These are phyloP conservation scores for Phoma sp. DNA, from an alignment of 2,329 filamentous ascomycete genomes.

Conservation along the genomic window DNA sequence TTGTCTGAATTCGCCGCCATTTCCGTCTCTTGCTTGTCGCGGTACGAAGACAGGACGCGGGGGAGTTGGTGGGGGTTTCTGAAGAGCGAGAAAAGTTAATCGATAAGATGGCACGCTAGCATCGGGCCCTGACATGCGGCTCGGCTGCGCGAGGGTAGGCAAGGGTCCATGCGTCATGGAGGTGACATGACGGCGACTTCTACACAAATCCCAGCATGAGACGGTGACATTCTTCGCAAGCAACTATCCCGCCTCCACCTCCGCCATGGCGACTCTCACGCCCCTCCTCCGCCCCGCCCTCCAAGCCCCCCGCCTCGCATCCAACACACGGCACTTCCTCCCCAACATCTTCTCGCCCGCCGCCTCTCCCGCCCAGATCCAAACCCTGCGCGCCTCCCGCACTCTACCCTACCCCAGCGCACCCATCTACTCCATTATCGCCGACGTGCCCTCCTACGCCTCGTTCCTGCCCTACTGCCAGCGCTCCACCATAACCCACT, in stretches of 20 bases:
- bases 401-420: slow-evolving; percentile 75
- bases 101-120: slow-evolving; percentile 14
- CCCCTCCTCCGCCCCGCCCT: slow-evolving; percentile 50
- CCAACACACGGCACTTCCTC: slow-evolving; percentile 48
- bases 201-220: slow-evolving; percentile 18
- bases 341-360: slow-evolving; percentile 54
- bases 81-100: slow-evolving; percentile 10
- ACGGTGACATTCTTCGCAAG: slow-evolving; percentile 16
- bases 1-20: slow-evolving; percentile 29
- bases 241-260: background rate
- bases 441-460: slow-evolving; percentile 81
- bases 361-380: slow-evolving; percentile 50
- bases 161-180: background rate
- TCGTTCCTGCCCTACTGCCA: slow-evolving; percentile 92
- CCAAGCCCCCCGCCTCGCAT: slow-evolving; percentile 21
- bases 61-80: background rate
- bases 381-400: slow-evolving; percentile 74
- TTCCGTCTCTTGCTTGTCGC: no score
- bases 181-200: background rate
- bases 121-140: background rate
- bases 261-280: slow-evolving; percentile 34
- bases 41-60: slow-evolving; percentile 6
- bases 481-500: slow-evolving; percentile 75
- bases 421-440: slow-evolving; percentile 82
- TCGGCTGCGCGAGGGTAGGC: no score